Conservation (phyloP, 768 basidiomycete genomes). For the Lentinula sp. region DNA sequence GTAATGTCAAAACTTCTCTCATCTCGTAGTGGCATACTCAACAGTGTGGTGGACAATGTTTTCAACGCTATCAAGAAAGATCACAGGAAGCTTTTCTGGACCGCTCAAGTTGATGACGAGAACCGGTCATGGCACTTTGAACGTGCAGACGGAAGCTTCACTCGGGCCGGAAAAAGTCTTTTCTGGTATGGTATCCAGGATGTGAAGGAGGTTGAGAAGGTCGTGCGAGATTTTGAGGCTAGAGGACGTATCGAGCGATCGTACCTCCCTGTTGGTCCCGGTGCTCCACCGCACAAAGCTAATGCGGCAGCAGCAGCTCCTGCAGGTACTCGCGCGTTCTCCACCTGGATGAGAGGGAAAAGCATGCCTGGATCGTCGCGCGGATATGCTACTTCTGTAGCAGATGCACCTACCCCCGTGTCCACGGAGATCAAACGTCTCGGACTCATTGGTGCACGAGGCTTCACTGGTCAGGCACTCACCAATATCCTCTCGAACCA, state of each 20-base stretch:
- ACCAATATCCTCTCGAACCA: conserved; percentile 84
- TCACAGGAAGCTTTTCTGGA: conserved; percentile 94
- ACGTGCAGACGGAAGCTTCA: conserved; percentile 96
- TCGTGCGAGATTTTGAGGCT: conserved; percentile 68
- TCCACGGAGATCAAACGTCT: conserved; percentile 77
- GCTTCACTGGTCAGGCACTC: conserved; percentile 91
- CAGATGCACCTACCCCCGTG: conserved; percentile 23
- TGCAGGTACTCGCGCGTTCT: conserved; percentile 38
- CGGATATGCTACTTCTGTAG: conserved; percentile 73
- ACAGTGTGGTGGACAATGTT: conserved; percentile 95
- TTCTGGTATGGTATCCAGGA: conserved; percentile 98
- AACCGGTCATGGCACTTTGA: conserved; percentile 99
- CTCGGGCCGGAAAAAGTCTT: conserved; percentile 84
- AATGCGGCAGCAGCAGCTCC: conserved; percentile 14
- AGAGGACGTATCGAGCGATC: conserved; percentile 82
- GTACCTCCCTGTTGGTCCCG: conserved; percentile 83
- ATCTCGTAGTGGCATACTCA: conserved; percentile 83
- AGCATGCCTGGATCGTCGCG: conserved; percentile 43
- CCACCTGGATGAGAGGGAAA: conserved; percentile 42
- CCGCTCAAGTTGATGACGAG: conserved; percentile 93
- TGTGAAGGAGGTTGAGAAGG: conserved; percentile 83
- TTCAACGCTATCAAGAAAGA: conserved; percentile 96
- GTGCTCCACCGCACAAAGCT: conserved; percentile 50
- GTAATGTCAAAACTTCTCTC: conserved; percentile 91
- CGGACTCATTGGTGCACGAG: conserved; percentile 93